A percentile compares a stretch with the other conserved stretches of the same genome.
Evolutionary conservation across 192 early-diverging fungal species (phyloP).

Genomic region (Nowakowskiella sp.): DNA sequence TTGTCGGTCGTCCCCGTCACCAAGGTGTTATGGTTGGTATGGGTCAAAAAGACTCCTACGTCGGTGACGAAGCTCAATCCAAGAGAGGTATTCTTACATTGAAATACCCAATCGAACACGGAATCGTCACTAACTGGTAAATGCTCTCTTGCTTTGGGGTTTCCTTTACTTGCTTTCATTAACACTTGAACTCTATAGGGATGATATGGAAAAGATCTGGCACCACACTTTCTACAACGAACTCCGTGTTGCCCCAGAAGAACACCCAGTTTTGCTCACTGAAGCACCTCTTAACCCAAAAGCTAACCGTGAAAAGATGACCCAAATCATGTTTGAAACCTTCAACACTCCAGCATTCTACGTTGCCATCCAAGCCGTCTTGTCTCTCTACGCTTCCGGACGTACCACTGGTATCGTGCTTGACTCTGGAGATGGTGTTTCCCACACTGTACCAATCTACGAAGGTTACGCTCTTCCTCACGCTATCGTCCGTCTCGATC

Average conservation of each 20-base stretch:
- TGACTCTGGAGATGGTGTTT: conserved; percentile 58
- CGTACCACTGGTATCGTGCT: conserved; percentile 54
- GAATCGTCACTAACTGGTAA: conserved; percentile 72
- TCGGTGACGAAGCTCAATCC: conserved; percentile 66
- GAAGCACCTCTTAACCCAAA: conserved; percentile 58
- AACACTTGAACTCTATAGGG: too few species aligned
- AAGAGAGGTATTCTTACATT: conserved; percentile 63
- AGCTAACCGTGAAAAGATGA: conserved; percentile 54
- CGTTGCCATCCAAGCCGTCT: conserved; percentile 46
- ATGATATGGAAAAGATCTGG: conserved; percentile 73
- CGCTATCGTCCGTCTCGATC: conserved; percentile 40
- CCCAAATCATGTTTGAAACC: too few species aligned
- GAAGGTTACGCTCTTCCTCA: conserved; percentile 47
- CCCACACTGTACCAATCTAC: conserved; percentile 58
- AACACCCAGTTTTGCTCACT: conserved; percentile 55
- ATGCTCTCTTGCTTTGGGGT: too few species aligned
- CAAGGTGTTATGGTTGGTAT: conserved; percentile 67
- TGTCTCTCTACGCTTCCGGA: conserved; percentile 54
- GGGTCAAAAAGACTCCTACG: conserved; percentile 66
- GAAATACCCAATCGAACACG: conserved; percentile 68
- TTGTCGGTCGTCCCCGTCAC: conserved; percentile 63
- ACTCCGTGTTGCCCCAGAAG: conserved; percentile 57
- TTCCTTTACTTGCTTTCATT: too few species aligned
- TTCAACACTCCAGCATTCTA: conserved; percentile 59
- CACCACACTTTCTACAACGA: conserved; percentile 60